Evolutionary conservation across 2,329 filamentous ascomycete species (phyloP).

Genomic region (Pochonia chlamydosporia): DNA sequence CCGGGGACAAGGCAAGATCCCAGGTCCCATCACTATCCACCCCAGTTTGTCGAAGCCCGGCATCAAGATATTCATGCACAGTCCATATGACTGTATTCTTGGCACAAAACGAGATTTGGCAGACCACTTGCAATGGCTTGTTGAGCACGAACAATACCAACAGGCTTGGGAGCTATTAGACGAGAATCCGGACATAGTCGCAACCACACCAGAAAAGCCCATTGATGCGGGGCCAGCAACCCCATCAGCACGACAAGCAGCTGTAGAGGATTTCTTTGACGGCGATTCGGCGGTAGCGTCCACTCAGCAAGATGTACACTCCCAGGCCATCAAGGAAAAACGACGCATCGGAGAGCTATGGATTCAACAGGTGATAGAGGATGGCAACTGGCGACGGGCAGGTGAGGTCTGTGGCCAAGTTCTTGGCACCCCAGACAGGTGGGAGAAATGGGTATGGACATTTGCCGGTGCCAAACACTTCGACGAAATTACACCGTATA

Average conservation of each 20-base stretch:
- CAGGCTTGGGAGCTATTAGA: conserved; percentile 87
- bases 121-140: conserved; percentile 81
- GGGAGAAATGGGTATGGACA: conserved; percentile 94
- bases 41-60: conserved; percentile 50
- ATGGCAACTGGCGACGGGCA: conserved; percentile 69
- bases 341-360: conserved; percentile 86
- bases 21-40: conserved; percentile 36
- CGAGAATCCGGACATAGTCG: conserved; percentile 72
- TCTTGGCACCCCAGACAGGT: conserved; percentile 69
- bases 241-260: conserved; percentile 32
- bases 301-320: conserved; percentile 51
- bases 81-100: conserved; percentile 93
- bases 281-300: conserved; percentile 55
- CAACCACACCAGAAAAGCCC: conserved; percentile 32
- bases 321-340: conserved; percentile 78
- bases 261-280: conserved; percentile 65
- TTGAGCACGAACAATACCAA: conserved; percentile 75
- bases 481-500: conserved; percentile 80
- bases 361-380: conserved; percentile 77
- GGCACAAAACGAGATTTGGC: conserved; percentile 80
- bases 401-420: conserved; percentile 80
- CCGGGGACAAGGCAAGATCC: conserved; percentile 17
- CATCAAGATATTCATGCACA: conserved; percentile 84
- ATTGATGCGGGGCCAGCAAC: conserved; percentile 34
- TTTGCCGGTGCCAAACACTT: conserved; percentile 84